A percentile compares a stretch with the other conserved stretches of the same genome.
These are phyloP conservation scores for Saprolegnia diclina DNA, from an alignment of 352 stramenopile genomes.

Conservation along the genomic window DNA sequence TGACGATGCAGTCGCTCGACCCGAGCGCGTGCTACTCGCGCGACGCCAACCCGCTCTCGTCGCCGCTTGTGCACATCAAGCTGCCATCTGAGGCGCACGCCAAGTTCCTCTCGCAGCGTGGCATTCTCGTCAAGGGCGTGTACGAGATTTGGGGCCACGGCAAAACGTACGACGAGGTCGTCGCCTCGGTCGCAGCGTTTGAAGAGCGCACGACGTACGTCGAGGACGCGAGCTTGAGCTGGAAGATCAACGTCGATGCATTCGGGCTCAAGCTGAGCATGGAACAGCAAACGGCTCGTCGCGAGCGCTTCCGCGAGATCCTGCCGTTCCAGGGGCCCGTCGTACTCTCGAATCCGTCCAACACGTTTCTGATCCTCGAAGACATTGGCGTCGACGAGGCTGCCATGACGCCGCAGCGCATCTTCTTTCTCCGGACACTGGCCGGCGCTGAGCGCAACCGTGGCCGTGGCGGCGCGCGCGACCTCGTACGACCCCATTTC, in stretches of 20 bases:
- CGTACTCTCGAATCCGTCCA: conserved; percentile 53
- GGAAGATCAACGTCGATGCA: conserved; percentile 69
- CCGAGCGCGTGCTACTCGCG: conserved; percentile 34
- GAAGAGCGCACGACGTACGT: conserved; percentile 44
- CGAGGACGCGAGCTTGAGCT: conserved; percentile 41
- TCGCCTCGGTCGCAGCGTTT: conserved; percentile 39
- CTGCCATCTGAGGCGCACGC: conserved; percentile 53
- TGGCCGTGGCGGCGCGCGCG: conserved; percentile 54
- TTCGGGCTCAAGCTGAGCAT: conserved; percentile 80
- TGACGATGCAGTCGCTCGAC: conserved; percentile 51
- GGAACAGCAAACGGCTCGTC: conserved; percentile 47
- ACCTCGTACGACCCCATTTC: conserved; percentile 35
- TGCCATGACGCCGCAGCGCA: conserved; percentile 42
- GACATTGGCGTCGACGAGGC: conserved; percentile 56
- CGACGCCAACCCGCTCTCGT: conserved; percentile 39
- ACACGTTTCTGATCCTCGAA: conserved; percentile 73
- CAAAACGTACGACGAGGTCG: conserved; percentile 46
- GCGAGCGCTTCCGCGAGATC: conserved; percentile 45
- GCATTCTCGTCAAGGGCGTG: conserved; percentile 76
- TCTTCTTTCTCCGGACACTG: conserved; percentile 66
- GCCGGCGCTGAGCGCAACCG: conserved; percentile 68
- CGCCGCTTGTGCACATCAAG: conserved; percentile 55
- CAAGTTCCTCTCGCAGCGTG: conserved; percentile 71
- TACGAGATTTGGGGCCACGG: conserved; percentile 70
- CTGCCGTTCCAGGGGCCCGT: conserved; percentile 67